These are phyloP conservation scores for Apiotrichum porosum DNA, from an alignment of 1,284 basidiomycete species.

Conservation along the genomic window DNA sequence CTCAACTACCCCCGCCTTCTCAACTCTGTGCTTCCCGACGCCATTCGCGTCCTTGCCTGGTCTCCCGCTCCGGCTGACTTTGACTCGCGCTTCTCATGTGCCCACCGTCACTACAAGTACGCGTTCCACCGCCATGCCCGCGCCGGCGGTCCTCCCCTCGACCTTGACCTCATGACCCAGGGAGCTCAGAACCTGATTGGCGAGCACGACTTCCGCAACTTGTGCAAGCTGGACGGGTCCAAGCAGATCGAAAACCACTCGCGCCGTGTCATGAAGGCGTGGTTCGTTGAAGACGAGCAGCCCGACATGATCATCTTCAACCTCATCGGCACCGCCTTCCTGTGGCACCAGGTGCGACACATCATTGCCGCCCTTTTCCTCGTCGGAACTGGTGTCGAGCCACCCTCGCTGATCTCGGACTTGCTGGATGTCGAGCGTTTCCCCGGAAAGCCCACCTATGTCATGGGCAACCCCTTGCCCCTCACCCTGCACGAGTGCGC, in stretches of 20 bases:
- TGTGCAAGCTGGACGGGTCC: conserved; percentile 88
- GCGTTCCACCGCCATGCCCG: conserved; percentile 61
- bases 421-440: conserved; percentile 60
- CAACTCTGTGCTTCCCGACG: conserved; percentile 83
- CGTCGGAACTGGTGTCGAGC: conserved; percentile 76
- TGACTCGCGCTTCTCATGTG: conserved; percentile 84
- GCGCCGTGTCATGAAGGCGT: conserved; percentile 36
- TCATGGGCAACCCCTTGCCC: conserved; percentile 87
- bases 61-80: conserved; percentile 77
- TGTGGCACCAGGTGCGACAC: conserved; percentile 96
- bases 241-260: conserved; percentile 76
- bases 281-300: conserved; percentile 25
- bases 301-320: conserved; percentile 64
- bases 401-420: conserved; percentile 63
- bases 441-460: conserved; percentile 80
- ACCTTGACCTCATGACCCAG: conserved; percentile 69
- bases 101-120: conserved; percentile 92
- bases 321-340: conserved; percentile 80
- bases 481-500: conserved; percentile 89
- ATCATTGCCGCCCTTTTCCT: conserved; percentile 92
- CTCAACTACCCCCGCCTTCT: conserved; percentile 74
- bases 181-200: conserved; percentile 72
- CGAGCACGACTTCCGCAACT: conserved; percentile 92
- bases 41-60: conserved; percentile 92
- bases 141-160: conserved; percentile 54